Base-by-base conservation (phyloP, 1,284 basidiomycete species). In the Rhodotorula sp. region DNA sequence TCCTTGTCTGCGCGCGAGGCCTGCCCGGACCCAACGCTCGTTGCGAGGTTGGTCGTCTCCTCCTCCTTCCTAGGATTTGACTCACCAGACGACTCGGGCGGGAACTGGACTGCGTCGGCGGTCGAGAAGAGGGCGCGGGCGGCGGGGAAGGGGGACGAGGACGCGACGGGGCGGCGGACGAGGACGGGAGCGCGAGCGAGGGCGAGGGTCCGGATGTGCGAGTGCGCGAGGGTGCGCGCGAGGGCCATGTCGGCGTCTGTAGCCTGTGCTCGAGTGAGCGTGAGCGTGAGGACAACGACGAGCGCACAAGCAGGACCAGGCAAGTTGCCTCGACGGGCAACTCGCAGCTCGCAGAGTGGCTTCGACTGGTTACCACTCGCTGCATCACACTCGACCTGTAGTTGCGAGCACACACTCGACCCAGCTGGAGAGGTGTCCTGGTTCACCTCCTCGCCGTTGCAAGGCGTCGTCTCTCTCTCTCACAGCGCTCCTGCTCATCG, bases 11-110 rank as follows among this genome's bases (percentile, higher is more conserved):
- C 46, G 40, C 40, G 40, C 40, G 40, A 44, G 31, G 62, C 69
- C 52, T 64, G 62, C 0, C 69, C 65, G 8, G 69, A 70, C 2
- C 69, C 69, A 11, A 62, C 55, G 8, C 62, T 61, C 5, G 40
- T 26, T 15, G 52, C 34, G 30, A 69, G 60, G 13, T 44, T 46
- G 47, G 54, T 48, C 15, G 53, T 22, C 47, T 58, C 31, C 20
- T 7, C 13, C 4, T 30, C n/a, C 5, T 9, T n/a, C 18, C 30
- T 9, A 28, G 7, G 10, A 7, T 44, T 15, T 20, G 16, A 31
- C 2, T 31, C 26, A 59, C 40, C 56, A 55, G 60, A 55, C 34
- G 57, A 51, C 46, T 58, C 53, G 62, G 40, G 56, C 13, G 54
- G 8, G 9, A n/a, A 16, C 20, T 8, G 55, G 16, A 37, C 37